A percentile compares a stretch with the other conserved stretches of the same genome.
These are phyloP conservation scores for Crithidia bombi DNA, from an alignment of 208 protist species.

Conservation along the genomic window DNA sequence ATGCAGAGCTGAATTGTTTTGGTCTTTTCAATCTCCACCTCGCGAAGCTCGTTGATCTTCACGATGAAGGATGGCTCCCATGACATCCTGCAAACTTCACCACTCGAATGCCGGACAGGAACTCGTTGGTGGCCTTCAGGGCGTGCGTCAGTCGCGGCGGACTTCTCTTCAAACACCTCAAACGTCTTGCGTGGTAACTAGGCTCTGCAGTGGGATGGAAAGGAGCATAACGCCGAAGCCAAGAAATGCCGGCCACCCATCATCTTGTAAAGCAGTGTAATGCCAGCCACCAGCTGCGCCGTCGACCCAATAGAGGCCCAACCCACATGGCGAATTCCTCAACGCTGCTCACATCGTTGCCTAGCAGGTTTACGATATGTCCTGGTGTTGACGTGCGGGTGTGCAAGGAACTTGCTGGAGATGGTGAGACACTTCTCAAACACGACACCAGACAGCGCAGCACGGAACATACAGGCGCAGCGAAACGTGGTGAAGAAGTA, in stretches of 20 bases:
- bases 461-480: background rate
- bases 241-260: constrained; percentile 39
- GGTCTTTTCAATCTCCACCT: constrained; percentile 37
- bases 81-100: constrained; percentile 93
- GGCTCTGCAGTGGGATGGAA: constrained; percentile 54
- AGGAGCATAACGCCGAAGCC: constrained; percentile 69
- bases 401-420: constrained; percentile 31
- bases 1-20: background rate
- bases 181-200: constrained; percentile 40
- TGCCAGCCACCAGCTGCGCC: background rate
- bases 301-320: background rate
- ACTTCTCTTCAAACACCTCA: constrained; percentile 19
- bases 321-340: background rate
- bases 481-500: constrained; percentile 36
- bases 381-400: constrained; percentile 79
- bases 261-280: background rate
- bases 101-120: constrained; percentile 90
- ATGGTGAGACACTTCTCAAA: constrained; percentile 82
- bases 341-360: constrained; percentile 30
- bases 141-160: constrained; percentile 74
- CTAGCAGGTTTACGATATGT: constrained; percentile 74
- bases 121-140: constrained; percentile 91
- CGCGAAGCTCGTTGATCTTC: constrained; percentile 44
- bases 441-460: constrained; percentile 33
- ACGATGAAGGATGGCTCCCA: constrained; percentile 78